A percentile compares a stretch with the other conserved stretches of the same genome.
Evolutionary conservation across 176 grass and related monocot genomes (phyloP).

Genomic region (Carex pumila): DNA sequence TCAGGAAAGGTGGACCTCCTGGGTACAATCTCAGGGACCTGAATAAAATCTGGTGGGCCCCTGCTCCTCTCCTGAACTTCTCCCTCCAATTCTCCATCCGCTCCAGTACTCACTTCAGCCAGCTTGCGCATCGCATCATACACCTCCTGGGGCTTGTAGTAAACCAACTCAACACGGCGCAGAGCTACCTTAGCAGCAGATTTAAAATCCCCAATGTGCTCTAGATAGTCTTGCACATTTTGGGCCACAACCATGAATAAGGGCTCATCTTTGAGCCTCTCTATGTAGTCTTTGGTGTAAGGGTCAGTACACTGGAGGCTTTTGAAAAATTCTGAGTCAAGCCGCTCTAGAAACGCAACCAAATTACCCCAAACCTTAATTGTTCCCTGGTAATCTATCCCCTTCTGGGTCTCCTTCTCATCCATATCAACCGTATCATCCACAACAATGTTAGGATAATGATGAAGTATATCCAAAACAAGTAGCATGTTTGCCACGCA

Average conservation of each 20-base stretch:
- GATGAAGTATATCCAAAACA: conserved; percentile 85
- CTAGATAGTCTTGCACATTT: conserved; percentile 86
- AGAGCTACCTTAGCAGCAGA: conserved; percentile 78
- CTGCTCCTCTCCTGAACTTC: conserved; percentile 35
- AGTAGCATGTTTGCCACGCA: conserved; percentile 85
- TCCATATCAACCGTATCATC: conserved; percentile 61
- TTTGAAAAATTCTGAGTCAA: conserved; percentile 90
- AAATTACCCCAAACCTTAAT: conserved; percentile 75
- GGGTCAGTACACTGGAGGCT: conserved; percentile 80
- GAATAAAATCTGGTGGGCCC: conserved; percentile 56
- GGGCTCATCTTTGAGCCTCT: conserved; percentile 90
- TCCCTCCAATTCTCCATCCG: conserved; percentile 43
- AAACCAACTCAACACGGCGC: conserved; percentile 71
- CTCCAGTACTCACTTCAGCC: conserved; percentile 42
- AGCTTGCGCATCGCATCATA: conserved; percentile 91
- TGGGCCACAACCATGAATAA: conserved; percentile 84
- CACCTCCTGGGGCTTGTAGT: conserved; percentile 97
- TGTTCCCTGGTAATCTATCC: conserved; percentile 51
- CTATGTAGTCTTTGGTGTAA: conserved; percentile 84
- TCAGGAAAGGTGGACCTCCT: conserved; percentile 84
- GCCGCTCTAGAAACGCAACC: conserved; percentile 80
- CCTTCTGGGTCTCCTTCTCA: conserved; percentile 81
- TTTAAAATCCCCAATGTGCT: conserved; percentile 57
- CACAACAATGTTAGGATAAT: conserved; percentile 85
- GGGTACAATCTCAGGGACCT: conserved; percentile 71